Evolutionary conservation across 2,329 filamentous ascomycete species (phyloP).

Genomic region (Nothophaeocryptopus gaeumannii): DNA sequence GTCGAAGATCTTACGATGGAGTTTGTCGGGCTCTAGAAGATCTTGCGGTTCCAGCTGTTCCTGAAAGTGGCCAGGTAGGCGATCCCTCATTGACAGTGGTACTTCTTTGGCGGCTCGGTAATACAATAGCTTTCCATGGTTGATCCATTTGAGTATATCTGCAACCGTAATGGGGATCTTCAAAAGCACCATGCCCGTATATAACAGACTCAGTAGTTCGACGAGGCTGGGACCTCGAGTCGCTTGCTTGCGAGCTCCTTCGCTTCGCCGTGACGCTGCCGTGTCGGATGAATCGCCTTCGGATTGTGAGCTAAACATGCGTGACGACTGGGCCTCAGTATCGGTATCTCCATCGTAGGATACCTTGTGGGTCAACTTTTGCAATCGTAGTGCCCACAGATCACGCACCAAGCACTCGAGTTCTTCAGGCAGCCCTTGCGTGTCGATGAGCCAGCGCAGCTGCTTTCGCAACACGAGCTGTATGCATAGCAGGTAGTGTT

Average conservation of each 20-base stretch:
- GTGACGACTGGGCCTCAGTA: constrained; percentile 41
- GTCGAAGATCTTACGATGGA: constrained; percentile 64
- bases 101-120: constrained; percentile 59
- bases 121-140: constrained; percentile 67
- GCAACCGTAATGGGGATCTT: constrained; percentile 72
- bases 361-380: constrained; percentile 50
- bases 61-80: constrained; percentile 62
- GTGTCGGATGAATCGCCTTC: constrained; percentile 43
- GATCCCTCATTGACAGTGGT: constrained; percentile 62
- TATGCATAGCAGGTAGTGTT: constrained; percentile 78
- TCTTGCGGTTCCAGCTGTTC: constrained; percentile 55
- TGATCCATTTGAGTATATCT: constrained; percentile 68
- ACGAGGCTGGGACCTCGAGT: constrained; percentile 60
- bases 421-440: constrained; percentile 65
- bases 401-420: constrained; percentile 67
- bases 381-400: constrained; percentile 76
- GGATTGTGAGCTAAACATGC: constrained; percentile 60
- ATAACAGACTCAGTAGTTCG: constrained; percentile 75
- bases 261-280: constrained; percentile 35
- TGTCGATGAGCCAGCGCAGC: constrained; percentile 66
- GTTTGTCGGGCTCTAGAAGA: constrained; percentile 49
- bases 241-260: constrained; percentile 39
- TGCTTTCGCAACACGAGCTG: constrained; percentile 85
- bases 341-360: constrained; percentile 32
- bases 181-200: constrained; percentile 72